Evolutionary conservation across 1,284 basidiomycete species (phyloP).

Genomic region (Cutaneotrichosporon sp.): DNA sequence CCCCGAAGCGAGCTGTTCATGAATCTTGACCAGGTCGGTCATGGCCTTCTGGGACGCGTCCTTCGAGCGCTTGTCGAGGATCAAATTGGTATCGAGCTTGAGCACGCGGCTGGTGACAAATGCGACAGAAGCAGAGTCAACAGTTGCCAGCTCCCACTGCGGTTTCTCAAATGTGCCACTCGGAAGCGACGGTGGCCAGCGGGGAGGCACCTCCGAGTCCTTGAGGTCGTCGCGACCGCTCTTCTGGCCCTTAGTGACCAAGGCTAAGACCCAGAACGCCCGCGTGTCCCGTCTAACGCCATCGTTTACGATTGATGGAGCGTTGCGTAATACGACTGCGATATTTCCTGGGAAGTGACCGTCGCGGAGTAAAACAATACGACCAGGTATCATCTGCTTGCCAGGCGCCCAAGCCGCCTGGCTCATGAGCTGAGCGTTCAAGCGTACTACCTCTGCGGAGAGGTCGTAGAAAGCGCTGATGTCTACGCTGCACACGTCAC

Average conservation of each 20-base stretch:
- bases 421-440: constrained; percentile 64
- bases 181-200: constrained; percentile 62
- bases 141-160: constrained; percentile 64
- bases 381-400: constrained; percentile 66
- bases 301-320: constrained; percentile 52
- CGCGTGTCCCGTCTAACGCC: constrained; percentile 48
- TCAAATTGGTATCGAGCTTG: constrained; percentile 62
- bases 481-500: constrained; percentile 62
- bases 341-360: constrained; percentile 73
- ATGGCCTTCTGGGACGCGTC: constrained; percentile 34
- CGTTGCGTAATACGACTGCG: constrained; percentile 71
- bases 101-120: constrained; percentile 66
- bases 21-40: constrained; percentile 52
- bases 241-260: constrained; percentile 65
- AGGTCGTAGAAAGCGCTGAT: constrained; percentile 75
- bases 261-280: constrained; percentile 66
- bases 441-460: constrained; percentile 61
- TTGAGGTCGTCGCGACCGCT: constrained; percentile 58
- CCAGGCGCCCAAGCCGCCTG: constrained; percentile 60
- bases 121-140: constrained; percentile 70
- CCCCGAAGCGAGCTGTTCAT: constrained; percentile 53
- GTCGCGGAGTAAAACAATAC: constrained; percentile 79
- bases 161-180: constrained; percentile 55
- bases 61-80: constrained; percentile 61
- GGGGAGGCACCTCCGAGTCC: constrained; percentile 59